Percentiles rank a stretch among this genome's conserved stretches.
Evolutionary conservation across 2,329 filamentous ascomycete genomes (phyloP).

Genomic region (Curvularia lunata): DNA sequence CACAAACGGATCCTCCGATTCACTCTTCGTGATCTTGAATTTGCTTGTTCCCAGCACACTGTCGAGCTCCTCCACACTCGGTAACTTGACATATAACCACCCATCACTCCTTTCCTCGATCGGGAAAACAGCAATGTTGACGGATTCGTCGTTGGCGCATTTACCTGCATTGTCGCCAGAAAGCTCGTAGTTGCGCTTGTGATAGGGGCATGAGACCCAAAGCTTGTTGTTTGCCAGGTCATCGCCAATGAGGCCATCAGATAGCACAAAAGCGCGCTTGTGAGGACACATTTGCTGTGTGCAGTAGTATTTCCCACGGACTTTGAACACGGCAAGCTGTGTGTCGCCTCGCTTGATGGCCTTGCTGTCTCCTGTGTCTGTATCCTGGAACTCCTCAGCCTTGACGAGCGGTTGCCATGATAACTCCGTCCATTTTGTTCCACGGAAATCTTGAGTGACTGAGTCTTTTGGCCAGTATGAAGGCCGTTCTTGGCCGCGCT

Average conservation of each 20-base stretch:
- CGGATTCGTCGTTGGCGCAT: conserved; percentile 74
- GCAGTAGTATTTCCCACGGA: conserved; percentile 80
- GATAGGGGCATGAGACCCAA: conserved; percentile 87
- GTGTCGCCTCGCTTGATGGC: conserved; percentile 87
- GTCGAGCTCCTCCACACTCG: conserved; percentile 81
- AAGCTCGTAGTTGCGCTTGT: conserved; percentile 89
- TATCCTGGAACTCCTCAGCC: conserved; percentile 70
- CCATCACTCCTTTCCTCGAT: conserved; percentile 78
- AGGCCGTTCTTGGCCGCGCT: conserved; percentile 76
- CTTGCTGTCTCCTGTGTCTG: conserved; percentile 74
- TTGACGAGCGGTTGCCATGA: conserved; percentile 82
- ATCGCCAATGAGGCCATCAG: conserved; percentile 82
- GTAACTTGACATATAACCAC: conserved; percentile 79
- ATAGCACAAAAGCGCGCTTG: conserved; percentile 87
- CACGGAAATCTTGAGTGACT: conserved; percentile 73
- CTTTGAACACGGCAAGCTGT: conserved; percentile 84
- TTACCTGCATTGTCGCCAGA: conserved; percentile 68
- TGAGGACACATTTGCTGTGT: conserved; percentile 96
- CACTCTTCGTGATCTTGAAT: conserved; percentile 79
- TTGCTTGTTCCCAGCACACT: conserved; percentile 75
- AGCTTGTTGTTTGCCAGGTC: conserved; percentile 65
- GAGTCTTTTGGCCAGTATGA: conserved; percentile 77
- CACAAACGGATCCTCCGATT: conserved; percentile 63
- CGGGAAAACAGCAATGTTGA: conserved; percentile 83
- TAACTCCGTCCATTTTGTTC: conserved; percentile 68